Conservation (phyloP, 805 yeast species). For the Nakazawaea peltata region DNA sequence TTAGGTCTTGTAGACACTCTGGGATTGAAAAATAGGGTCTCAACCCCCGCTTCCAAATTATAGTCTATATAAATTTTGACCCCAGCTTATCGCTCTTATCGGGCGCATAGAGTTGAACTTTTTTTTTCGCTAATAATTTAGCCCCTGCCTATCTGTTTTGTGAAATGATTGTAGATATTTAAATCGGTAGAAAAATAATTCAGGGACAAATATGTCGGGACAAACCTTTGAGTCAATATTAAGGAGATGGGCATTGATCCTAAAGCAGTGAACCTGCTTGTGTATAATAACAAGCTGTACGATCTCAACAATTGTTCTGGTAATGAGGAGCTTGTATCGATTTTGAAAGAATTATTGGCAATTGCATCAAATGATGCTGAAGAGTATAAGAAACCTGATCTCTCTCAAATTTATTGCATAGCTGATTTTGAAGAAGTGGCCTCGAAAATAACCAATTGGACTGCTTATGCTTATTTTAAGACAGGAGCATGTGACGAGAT, state of each 20-base stretch:
- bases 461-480: conserved; percentile 39
- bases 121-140: no score
- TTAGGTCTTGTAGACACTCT: neutral
- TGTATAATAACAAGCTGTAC: neutral
- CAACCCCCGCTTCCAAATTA: no score
- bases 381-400: neutral
- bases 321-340: neutral
- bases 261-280: neutral
- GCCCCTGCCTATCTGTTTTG: no score
- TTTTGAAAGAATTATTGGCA: neutral
- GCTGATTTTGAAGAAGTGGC: conserved; percentile 40
- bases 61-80: no score
- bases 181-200: no score
- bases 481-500: conserved; percentile 39
- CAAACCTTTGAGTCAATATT: no score
- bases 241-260: neutral
- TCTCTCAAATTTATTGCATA: conserved; percentile 26
- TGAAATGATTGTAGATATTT: no score
- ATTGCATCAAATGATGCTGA: no score
- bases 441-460: conserved; percentile 30
- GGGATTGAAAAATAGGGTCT: no score
- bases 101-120: no score
- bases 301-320: neutral
- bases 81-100: no score
- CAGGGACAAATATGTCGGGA: no score